Evolutionary conservation across 805 yeast genomes (phyloP), one percentile per base, ranked within the genome.

Genomic region (Metschnikowia cerradonensis): DNA sequence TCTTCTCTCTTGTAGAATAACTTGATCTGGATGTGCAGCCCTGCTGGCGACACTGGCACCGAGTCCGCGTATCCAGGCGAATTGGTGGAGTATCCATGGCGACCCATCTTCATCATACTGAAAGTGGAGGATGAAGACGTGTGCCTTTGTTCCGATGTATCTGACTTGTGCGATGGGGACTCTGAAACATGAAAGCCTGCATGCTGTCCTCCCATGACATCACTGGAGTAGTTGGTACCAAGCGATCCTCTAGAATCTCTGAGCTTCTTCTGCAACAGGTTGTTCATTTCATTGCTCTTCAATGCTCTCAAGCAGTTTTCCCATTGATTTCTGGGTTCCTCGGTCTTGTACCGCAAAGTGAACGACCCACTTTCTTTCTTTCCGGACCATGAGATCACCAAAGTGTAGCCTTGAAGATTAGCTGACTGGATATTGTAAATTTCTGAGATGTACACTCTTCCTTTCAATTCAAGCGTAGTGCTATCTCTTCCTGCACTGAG

Each of bases 281-380:
- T 60, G 50, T 67, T 70, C 73, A 73, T 70, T 55, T 72, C 77
- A 52, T 59, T 64, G 6, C 76, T 62, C 52, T 72, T 77, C 48
- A 82, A 66, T 43, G 65, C 68, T 52, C 83, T 78, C 54, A 87
- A 74, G 54, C 90, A 80, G 2, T 72, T 65, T 52, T 81, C 89
- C 98, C 98, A 94, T 65, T 86, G 92, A 51, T 78, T 79, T 56
- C 95, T 76, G 15, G 77, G 76, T 65, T 94, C 98, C 61, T 91
- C 97, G 47, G 86, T 86, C 53, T 86, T 79, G 67, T 90, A 90
- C 50, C 88, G 79, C 63, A 94, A 77, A 15, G 90, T 81, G 59
- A 94, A 90, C 17, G 88, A 82, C 13, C 96, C 97, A 30, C 88
- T 83, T 57, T 91, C 97, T 60, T 82, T 84, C 47, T 85, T 82